These are phyloP conservation scores for Trichoderma oligosporum DNA, from an alignment of 2,329 filamentous ascomycete genomes.

Conservation along the genomic window DNA sequence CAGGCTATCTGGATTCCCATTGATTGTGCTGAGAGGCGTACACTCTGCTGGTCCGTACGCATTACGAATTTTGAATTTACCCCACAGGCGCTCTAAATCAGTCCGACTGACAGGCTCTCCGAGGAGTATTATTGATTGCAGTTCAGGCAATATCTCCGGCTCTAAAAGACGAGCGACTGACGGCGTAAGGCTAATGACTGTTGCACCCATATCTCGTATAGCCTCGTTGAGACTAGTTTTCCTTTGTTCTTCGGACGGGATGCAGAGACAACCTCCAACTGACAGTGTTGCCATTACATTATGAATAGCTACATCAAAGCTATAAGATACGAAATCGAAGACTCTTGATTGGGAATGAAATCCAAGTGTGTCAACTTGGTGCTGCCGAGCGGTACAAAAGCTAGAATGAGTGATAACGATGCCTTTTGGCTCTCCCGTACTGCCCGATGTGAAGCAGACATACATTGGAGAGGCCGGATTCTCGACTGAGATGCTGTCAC, in stretches of 20 bases:
- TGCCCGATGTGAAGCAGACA: slow-evolving; percentile 27
- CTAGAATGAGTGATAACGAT: slow-evolving; percentile 24
- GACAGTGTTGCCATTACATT: slow-evolving; percentile 10
- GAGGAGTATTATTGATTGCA: not conserved
- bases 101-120: slow-evolving; percentile 4
- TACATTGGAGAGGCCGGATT: slow-evolving; percentile 16
- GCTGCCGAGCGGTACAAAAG: no score
- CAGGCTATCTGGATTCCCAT: not conserved
- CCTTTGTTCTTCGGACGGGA: slow-evolving; percentile 11
- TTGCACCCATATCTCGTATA: not conserved
- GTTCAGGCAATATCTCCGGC: slow-evolving; percentile 8
- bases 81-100: not conserved
- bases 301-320: slow-evolving; percentile 19
- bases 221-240: not conserved
- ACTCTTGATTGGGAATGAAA: not conserved
- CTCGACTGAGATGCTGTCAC: not conserved
- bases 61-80: not conserved
- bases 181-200: not conserved
- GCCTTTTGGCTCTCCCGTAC: slow-evolving; percentile 27
- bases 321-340: slow-evolving; percentile 7
- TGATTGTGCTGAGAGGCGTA: not conserved
- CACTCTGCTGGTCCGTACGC: not conserved
- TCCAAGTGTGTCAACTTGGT: no score
- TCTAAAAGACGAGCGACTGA: slow-evolving; percentile 1
- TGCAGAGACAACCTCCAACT: slow-evolving; percentile 14